Conservation (phyloP, 192 early-diverging fungal genomes). For the Backusella parvicylindrica region DNA sequence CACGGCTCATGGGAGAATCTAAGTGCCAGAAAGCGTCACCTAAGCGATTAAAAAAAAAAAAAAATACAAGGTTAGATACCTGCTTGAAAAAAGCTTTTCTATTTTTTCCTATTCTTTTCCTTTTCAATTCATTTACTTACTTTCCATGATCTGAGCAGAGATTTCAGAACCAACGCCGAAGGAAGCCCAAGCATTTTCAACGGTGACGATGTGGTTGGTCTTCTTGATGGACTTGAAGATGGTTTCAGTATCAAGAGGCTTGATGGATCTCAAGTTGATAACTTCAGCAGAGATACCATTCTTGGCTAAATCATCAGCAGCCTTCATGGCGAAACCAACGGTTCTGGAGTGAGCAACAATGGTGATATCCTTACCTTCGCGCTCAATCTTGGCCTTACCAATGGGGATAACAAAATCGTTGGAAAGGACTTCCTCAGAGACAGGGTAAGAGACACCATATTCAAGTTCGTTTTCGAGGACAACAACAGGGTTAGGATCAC, state of each 20-base stretch:
- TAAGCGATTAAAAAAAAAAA: constrained; percentile 6
- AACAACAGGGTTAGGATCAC: constrained; percentile 97
- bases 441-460: constrained; percentile 90
- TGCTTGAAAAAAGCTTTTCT: background rate
- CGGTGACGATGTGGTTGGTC: constrained; percentile 95
- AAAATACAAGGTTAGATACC: background rate
- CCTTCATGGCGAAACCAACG: constrained; percentile 82
- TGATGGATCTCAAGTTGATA: constrained; percentile 97
- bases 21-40: constrained; percentile 92
- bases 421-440: constrained; percentile 68
- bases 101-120: background rate
- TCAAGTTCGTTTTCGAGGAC: constrained; percentile 97
- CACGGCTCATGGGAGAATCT: constrained; percentile 89
- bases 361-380: constrained; percentile 84
- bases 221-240: constrained; percentile 95
- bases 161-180: constrained; percentile 96
- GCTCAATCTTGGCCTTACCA: constrained; percentile 95
- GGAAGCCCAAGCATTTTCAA: constrained; percentile 94
- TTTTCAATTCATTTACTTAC: constrained; percentile 11
- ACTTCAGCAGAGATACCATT: constrained; percentile 77
- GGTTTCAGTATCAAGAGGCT: constrained; percentile 90
- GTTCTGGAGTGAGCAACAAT: constrained; percentile 92
- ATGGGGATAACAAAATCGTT: constrained; percentile 53
- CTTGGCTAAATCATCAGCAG: constrained; percentile 84
- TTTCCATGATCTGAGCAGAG: constrained; percentile 94